Evolutionary conservation across 768 basidiomycete species (phyloP).

Genomic region (Mycena chlorophos): DNA sequence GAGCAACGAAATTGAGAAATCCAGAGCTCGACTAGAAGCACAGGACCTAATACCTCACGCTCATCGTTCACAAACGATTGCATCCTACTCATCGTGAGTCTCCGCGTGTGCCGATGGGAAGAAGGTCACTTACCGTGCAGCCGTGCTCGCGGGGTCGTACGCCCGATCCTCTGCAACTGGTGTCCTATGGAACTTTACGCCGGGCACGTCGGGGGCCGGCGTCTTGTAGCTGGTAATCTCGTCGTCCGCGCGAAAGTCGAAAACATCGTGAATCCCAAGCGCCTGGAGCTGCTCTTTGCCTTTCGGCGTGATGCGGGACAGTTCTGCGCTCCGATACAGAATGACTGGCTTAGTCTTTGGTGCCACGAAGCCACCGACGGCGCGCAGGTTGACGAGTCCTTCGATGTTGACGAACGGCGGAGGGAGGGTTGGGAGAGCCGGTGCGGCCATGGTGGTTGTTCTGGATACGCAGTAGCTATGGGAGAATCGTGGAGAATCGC

Average conservation of each 20-base stretch:
- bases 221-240: constrained; percentile 38
- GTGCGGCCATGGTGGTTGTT: no score
- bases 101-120: no score
- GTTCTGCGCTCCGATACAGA: constrained; percentile 45
- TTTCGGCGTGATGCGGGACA: constrained; percentile 33
- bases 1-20: no score
- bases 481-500: no score
- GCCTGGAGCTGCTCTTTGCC: constrained; percentile 38
- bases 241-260: constrained; percentile 41
- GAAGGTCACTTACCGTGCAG: constrained; percentile 18
- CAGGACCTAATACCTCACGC: no score
- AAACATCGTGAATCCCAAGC: constrained; percentile 39
- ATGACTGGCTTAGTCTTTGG: constrained; percentile 27
- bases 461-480: no score
- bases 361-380: constrained; percentile 30
- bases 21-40: no score
- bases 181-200: constrained; percentile 31
- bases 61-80: constrained; percentile 30
- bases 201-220: constrained; percentile 30
- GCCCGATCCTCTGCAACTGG: constrained; percentile 30
- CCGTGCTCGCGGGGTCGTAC: constrained; percentile 30
- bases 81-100: no score
- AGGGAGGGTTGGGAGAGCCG: background rate
- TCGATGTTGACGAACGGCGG: constrained; percentile 41
- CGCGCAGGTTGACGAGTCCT: constrained; percentile 41